A percentile compares a stretch with the other conserved stretches of the same genome.
These are phyloP conservation scores for Purshia tridentata DNA, from an alignment of 306 rosid genomes.

Conservation along the genomic window DNA sequence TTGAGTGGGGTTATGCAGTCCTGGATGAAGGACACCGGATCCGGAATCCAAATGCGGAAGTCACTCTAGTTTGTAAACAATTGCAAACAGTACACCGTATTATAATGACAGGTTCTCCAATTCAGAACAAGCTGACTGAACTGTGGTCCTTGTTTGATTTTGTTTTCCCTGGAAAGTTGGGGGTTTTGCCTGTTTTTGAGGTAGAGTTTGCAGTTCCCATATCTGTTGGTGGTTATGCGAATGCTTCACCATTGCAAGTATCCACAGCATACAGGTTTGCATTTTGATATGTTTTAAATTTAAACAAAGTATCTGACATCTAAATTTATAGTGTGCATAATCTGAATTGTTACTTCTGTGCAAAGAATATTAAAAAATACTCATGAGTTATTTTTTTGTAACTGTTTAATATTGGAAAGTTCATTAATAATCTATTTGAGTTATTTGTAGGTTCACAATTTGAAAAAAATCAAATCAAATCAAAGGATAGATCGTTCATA, in stretches of 20 bases:
- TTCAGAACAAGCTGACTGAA: conserved; percentile 92
- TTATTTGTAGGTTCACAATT: not conserved
- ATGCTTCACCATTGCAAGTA: conserved; percentile 97
- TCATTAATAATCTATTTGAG: not conserved
- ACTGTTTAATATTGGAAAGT: not conserved
- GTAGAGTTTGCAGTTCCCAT: conserved; percentile 98
- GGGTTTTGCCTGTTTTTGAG: conserved; percentile 97
- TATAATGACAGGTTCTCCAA: conserved; percentile 97
- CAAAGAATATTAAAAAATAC: not conserved
- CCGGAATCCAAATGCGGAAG: conserved; percentile 93
- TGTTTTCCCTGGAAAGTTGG: conserved; percentile 98
- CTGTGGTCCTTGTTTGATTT: conserved; percentile 98
- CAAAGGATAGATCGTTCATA: not conserved
- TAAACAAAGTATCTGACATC: not conserved
- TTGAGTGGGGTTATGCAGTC: conserved; percentile 94
- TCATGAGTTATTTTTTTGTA: not conserved
- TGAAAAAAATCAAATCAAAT: not conserved
- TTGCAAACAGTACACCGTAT: conserved; percentile 91
- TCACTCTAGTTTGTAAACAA: conserved; percentile 91
- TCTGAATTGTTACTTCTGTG: not conserved
- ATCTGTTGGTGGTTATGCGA: conserved; percentile 94
- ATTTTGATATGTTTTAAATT: not conserved
- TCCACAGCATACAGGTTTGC: conserved; percentile 93
- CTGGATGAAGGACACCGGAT: conserved; percentile 95
- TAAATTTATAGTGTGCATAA: not conserved